Conservation (phyloP, 441 rosid species). For the Iberis amara region DNA sequence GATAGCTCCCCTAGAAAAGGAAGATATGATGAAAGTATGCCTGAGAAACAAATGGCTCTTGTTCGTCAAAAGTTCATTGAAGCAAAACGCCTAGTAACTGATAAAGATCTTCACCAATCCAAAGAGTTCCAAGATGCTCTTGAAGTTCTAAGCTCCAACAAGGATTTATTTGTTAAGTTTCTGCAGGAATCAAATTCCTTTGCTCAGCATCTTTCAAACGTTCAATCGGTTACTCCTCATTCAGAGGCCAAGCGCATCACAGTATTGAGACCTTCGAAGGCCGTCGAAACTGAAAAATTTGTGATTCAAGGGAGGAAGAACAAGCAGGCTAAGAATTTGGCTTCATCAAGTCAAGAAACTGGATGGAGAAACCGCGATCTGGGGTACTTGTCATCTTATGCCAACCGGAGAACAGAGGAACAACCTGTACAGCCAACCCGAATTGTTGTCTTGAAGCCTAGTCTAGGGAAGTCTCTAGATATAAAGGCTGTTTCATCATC, state of each 20-base stretch:
- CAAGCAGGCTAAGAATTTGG: slow-evolving; percentile 30
- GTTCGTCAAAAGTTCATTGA: slow-evolving; percentile 82
- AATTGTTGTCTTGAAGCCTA: slow-evolving; percentile 84
- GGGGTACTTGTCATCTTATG: no score
- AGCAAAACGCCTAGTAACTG: slow-evolving; percentile 66
- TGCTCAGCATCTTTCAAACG: slow-evolving; percentile 38
- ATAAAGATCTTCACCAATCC: slow-evolving; percentile 66
- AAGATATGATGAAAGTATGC: slow-evolving; percentile 32
- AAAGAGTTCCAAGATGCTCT: slow-evolving; percentile 77
- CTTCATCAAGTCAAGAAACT: slow-evolving; percentile 37
- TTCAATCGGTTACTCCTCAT: slow-evolving; percentile 35
- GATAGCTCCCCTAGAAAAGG: slow-evolving; percentile 50
- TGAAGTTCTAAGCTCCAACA: slow-evolving; percentile 31
- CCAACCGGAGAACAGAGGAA: slow-evolving; percentile 43
- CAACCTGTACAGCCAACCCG: slow-evolving; percentile 57
- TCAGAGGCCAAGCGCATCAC: slow-evolving; percentile 75
- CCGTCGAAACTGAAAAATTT: slow-evolving; percentile 43
- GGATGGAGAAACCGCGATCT: slow-evolving; percentile 45
- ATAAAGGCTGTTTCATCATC: slow-evolving; percentile 41
- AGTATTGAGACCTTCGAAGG: slow-evolving; percentile 73
- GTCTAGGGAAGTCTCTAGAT: slow-evolving; percentile 34
- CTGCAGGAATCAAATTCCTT: slow-evolving; percentile 75
- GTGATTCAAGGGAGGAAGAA: slow-evolving; percentile 34
- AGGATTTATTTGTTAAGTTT: slow-evolving; percentile 57
- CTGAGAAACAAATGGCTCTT: slow-evolving; percentile 53